Evolutionary conservation across 768 basidiomycete species (phyloP), one percentile per base, ranked within the genome.

Genomic region (Austroboletus eburneus): DNA sequence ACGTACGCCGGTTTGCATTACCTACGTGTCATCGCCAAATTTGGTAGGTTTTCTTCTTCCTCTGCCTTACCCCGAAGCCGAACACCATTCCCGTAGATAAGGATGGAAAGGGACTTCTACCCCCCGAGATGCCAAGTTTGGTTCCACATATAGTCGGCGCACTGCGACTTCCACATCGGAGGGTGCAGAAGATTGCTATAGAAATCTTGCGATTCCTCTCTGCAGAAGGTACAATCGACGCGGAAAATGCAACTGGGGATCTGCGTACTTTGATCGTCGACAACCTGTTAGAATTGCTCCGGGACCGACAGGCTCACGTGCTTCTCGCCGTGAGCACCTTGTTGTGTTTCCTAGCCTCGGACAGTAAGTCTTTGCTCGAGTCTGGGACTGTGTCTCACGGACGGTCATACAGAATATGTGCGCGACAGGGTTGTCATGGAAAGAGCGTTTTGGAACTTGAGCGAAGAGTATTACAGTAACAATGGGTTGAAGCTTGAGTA

Each of bases 1-100:
- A 43, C 37, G 2, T 54, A 56, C 14, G 58, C 60, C 4, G 54
- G 54, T 5, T 42, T 64, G 37, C 55, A 62, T 30, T 64, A 64
- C 33, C 38, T 64, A 2, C 63, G 52, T 5, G 25, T 49, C 0
- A 23, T 65, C 17, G 48, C 54, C 39, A 29, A 46, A 47, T 51
- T 56, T 9, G 57, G 62, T 63, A 6, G 13, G 55, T 42, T 4
- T 2, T n/a, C 12, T 10, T 34, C 20, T 16, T 13, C 9, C 30
- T 16, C 27, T 5, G 20, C 29, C 25, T 30, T 16, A 5, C 10
- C 17, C 3, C 35, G 46, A 12, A 12, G 27, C 3, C 30, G 7
- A 14, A n/a, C n/a, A 48, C 10, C 1, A 3, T 8, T 8, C 1
- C 23, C 17, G 10, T 13, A 60, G 61, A 57, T 1, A 34, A 52